Evolutionary conservation across 192 early-diverging fungal genomes (phyloP).

Genomic region (Thamnidium elegans): DNA sequence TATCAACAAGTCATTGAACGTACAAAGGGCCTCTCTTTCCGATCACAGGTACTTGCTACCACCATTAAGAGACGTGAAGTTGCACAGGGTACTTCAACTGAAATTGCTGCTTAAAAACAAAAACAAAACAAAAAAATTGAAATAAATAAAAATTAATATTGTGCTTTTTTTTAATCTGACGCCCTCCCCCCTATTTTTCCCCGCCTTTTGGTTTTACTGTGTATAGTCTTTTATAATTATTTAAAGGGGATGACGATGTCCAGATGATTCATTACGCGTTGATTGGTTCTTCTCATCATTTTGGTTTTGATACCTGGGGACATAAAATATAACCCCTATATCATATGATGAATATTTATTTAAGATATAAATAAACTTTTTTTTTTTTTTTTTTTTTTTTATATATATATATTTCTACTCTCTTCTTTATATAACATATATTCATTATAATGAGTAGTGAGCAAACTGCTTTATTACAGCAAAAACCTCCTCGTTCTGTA

Average conservation of each 20-base stretch:
- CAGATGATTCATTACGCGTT: neutral
- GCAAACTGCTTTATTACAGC: conserved; percentile 18
- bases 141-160: conserved; percentile 1
- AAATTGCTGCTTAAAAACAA: conserved; percentile 18
- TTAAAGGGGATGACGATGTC: neutral
- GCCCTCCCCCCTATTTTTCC: too few relatives aligned
- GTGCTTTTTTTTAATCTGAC: neutral
- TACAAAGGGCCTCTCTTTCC: conserved; percentile 88
- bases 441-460: neutral
- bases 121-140: neutral
- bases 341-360: conserved; percentile 4
- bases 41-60: conserved; percentile 81
- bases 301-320: neutral
- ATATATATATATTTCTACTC: conserved; percentile 2
- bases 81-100: conserved; percentile 25
- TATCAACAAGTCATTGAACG: conserved; percentile 97
- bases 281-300: conserved; percentile 8
- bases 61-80: conserved; percentile 88
- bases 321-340: neutral
- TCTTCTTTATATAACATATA: neutral
- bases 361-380: neutral
- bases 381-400: neutral
- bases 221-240: too few relatives aligned
- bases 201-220: too few relatives aligned
- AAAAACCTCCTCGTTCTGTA: conserved; percentile 22